These are phyloP conservation scores for Puccinia coronata DNA, from an alignment of 1,284 basidiomycete genomes.

Conservation along the genomic window DNA sequence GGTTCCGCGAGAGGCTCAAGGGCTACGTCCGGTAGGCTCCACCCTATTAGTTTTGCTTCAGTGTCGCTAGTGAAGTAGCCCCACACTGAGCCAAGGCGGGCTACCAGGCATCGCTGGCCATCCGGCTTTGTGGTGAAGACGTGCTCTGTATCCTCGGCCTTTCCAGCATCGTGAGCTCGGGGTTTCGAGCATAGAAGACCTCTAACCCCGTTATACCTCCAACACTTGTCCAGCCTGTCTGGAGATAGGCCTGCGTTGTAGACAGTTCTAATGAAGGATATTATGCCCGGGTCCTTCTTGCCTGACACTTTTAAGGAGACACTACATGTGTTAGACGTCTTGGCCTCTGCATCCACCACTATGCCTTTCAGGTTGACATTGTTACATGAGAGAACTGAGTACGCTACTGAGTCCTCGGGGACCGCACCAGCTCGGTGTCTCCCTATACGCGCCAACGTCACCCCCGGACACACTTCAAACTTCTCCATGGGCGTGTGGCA, in stretches of 20 bases:
- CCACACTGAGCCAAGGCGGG: not conserved
- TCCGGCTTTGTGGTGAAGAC: not conserved
- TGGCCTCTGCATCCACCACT: not conserved
- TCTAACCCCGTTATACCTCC: not conserved
- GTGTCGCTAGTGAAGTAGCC: not conserved
- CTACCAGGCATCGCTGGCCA: not conserved
- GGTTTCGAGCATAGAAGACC: not conserved
- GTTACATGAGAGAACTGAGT: too few relatives aligned
- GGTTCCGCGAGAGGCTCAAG: too few relatives aligned
- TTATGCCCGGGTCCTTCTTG: not conserved
- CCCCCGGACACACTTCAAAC: too few relatives aligned
- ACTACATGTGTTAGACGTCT: not conserved
- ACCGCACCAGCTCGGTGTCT: too few relatives aligned
- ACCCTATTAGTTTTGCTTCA: not conserved
- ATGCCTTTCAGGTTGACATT: not conserved
- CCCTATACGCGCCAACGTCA: too few relatives aligned
- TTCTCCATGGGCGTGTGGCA: too few relatives aligned
- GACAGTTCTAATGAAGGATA: not conserved
- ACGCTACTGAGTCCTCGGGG: too few relatives aligned
- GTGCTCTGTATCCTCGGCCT: not conserved
- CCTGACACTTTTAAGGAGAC: not conserved
- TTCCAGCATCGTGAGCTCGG: not conserved
- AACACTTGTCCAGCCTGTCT: not conserved
- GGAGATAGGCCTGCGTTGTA: not conserved
- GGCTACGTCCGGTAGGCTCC: not conserved